Evolutionary conservation across 2,329 filamentous ascomycete genomes (phyloP), one percentile per base, ranked within the genome.

Genomic region (Samsoniella hepiali): DNA sequence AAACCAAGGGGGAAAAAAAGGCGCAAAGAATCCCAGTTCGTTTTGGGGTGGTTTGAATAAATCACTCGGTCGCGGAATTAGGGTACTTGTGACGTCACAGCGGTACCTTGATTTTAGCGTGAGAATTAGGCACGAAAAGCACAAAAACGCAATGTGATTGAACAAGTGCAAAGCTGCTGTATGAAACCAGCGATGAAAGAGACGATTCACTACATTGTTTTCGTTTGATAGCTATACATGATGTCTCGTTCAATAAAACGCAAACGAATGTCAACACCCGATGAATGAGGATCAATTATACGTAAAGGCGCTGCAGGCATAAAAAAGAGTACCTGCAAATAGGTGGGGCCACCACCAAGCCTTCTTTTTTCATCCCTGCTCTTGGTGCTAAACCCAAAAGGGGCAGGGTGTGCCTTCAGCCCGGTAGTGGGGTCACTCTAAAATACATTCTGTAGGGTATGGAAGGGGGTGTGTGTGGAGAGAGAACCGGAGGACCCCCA

Each of bases 31-130:
- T 58, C 42, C 42, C 29, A 15, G 42, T 58, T 8, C 22, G 1
- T 22, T 7, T 38, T 17, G n/a, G 29, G 56, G n/a, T 38, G 56
- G 42, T 49, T 22, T 31, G 31, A 53, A 36, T 9, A 34, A 22
- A 11, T 32, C 22, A 22, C 22, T 22, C 22, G 36, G 56, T 29
- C 56, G 42, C 50, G 17, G 17, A 27, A 54, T n/a, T 15, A 38
- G 51, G 40, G 29, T 44, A 36, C 22, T 15, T 59, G 32, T 59
- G 57, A 59, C 57, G 57, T 59, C 57, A 59, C 57, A 50, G 44
- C 22, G 11, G 32, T n/a, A 22, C 57, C 22, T 36, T 45, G 15
- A 29, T 40, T 31, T 50, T 50, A 31, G 57, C 22, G 57, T 59
- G 13, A 17, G 10, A 45, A 17, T 15, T 22, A n/a, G 27, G 9